Conservation (phyloP, 805 yeast genomes). For the Saccharomycopsis selenospora region DNA sequence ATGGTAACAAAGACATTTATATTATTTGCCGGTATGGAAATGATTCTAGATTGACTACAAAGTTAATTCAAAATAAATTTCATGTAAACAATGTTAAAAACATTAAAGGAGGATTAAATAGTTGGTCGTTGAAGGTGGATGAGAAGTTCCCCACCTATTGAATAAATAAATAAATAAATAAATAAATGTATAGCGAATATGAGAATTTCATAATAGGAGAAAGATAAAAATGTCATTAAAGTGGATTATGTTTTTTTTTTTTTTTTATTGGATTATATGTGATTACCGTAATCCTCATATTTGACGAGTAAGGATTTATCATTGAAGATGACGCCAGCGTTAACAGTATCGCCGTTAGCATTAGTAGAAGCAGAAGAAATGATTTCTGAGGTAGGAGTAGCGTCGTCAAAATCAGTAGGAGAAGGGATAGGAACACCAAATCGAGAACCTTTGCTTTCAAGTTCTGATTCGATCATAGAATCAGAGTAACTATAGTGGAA, state of each 20-base stretch:
- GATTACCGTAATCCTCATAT: background rate
- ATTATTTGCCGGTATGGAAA: constrained; percentile 85
- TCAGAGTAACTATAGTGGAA: background rate
- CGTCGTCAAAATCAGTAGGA: background rate
- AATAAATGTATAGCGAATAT: background rate
- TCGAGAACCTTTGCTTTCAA: no score
- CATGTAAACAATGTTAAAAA: constrained; percentile 51
- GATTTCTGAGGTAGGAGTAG: background rate
- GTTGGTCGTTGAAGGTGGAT: constrained; percentile 61
- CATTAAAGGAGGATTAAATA: constrained; percentile 68
- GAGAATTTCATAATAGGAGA: background rate
- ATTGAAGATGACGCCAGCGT: background rate
- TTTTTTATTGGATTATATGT: no score
- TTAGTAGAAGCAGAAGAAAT: background rate
- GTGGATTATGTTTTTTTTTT: no score
- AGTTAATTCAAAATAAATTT: constrained; percentile 42
- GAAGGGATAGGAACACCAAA: no score
- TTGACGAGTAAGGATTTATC: background rate
- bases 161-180: background rate
- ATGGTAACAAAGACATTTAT: constrained; percentile 32
- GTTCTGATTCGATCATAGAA: background rate
- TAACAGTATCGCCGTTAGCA: background rate
- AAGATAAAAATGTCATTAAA: no score
- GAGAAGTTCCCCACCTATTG: constrained; percentile 55
- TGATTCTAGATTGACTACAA: constrained; percentile 78